A percentile compares a stretch with the other conserved stretches of the same genome.
phyloP scores from a whole-genome alignment of 805 yeast genomes.

The Millerozyma acaciae region DNA sequence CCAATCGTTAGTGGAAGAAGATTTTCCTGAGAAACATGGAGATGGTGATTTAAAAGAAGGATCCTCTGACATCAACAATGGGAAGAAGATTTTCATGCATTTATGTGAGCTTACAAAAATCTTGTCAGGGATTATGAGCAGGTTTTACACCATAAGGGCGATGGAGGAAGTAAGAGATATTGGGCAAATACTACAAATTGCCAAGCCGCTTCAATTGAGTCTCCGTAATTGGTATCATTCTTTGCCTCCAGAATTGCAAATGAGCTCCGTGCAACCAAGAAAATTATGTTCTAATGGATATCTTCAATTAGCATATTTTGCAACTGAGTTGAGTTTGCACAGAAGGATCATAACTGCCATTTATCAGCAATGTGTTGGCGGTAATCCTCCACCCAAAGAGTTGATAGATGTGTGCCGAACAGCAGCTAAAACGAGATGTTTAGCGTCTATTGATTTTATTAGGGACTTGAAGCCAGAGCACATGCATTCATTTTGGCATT shows the following conservation, averaged over 20 bases:
- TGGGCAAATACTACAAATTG: constrained; percentile 65
- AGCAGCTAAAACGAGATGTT: constrained; percentile 78
- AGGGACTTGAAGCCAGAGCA: constrained; percentile 76
- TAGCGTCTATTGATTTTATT: constrained; percentile 79
- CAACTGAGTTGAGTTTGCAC: constrained; percentile 84
- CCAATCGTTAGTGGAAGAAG: constrained; percentile 60
- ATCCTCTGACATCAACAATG: constrained; percentile 66
- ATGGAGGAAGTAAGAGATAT: constrained; percentile 53
- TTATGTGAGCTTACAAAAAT: constrained; percentile 65
- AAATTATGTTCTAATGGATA: constrained; percentile 72
- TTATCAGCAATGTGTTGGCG: constrained; percentile 29
- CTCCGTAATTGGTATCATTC: constrained; percentile 76
- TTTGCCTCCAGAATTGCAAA: constrained; percentile 59
- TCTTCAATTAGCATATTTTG: constrained; percentile 80
- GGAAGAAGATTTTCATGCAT: constrained; percentile 64
- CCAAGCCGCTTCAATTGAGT: constrained; percentile 76
- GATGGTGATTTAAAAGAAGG: constrained; percentile 51
- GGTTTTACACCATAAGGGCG: constrained; percentile 70
- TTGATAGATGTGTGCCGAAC: constrained; percentile 61
- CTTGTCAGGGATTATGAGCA: constrained; percentile 65
- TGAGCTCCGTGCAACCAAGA: constrained; percentile 56
- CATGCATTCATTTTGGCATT: constrained; percentile 86
- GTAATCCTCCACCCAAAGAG: constrained; percentile 33
- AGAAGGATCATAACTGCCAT: constrained; percentile 65
- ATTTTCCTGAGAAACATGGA: constrained; percentile 71